Percentiles rank a stretch among this genome's conserved stretches.
phyloP scores from a whole-genome alignment of 768 basidiomycete genomes.

The Suillus decipiens region DNA sequence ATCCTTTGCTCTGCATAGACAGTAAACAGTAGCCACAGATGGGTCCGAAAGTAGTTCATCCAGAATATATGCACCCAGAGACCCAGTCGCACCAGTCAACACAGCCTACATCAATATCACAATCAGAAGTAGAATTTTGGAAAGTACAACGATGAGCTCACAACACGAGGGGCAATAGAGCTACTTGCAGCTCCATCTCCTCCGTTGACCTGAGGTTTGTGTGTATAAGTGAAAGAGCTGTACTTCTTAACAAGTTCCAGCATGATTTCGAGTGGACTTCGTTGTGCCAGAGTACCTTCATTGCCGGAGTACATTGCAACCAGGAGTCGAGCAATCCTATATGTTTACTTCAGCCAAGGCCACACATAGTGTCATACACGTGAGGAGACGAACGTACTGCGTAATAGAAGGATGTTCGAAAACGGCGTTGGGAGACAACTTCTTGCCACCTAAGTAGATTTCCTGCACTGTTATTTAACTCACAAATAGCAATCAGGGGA shows the following conservation, averaged over 20 bases:
- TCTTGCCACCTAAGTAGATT: conserved; percentile 27
- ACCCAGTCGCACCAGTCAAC: conserved; percentile 55
- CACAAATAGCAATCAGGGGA: conserved; percentile 20
- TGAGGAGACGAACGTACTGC: conserved; percentile 28
- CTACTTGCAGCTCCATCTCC: conserved; percentile 15
- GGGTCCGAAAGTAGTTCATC: conserved; percentile 40
- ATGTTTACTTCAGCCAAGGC: conserved; percentile 8
- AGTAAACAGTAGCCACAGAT: conserved; percentile 45
- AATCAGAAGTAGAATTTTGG: conserved; percentile 3
- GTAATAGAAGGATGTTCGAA: conserved; percentile 51
- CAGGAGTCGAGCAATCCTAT: conserved; percentile 44
- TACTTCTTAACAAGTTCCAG: conserved; percentile 48
- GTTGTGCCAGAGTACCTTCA: conserved; percentile 19
- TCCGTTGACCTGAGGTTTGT: conserved; percentile 7
- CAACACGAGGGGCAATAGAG: conserved; percentile 1
- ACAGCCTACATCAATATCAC: conserved; percentile 26
- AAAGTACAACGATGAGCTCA: conserved; percentile 16
- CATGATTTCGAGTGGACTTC: conserved; percentile 42
- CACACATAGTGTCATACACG: not conserved
- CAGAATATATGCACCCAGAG: conserved; percentile 56
- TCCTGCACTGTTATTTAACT: conserved; percentile 36
- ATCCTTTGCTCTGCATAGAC: conserved; percentile 50
- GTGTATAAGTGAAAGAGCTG: conserved; percentile 14
- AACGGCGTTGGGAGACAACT: conserved; percentile 36
- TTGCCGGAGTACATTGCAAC: conserved; percentile 36